Evolutionary conservation across 495 filamentous ascomycete genomes (phyloP), one percentile per base, ranked within the genome.

Genomic region (Delitschia confertaspora): DNA sequence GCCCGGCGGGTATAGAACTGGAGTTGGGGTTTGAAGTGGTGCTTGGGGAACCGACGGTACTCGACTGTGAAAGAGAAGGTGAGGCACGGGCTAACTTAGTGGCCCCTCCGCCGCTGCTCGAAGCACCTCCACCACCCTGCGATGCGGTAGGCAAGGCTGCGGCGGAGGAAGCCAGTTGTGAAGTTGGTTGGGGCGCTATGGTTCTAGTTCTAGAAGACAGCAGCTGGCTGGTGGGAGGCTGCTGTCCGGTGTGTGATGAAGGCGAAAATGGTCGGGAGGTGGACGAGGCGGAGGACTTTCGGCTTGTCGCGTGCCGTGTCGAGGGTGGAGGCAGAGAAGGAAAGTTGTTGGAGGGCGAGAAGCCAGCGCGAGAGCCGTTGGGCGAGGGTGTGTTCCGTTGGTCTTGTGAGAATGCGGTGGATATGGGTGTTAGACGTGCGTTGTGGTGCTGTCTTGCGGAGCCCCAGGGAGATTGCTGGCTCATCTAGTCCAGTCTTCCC

Each of bases 401-500:
- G 42, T 64, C 60, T 51, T 69, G 45, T 4, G 38, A 63, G 57
- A 70, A 60, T 37, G 64, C 75, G 49, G 76, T 79, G 53, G 73
- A 70, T 56, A 81, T 69, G 53, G 78, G 76, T 53, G 78, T 72
- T 57, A 81, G 74, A 62, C 69, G 66, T 30, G 58, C 40, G 59
- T 61, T 64, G 52, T 74, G 70, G 63, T 76, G 74, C 57, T 74
- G 68, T 63, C 63, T 63, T 58, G 74, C 66, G 49, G 68, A 63
- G 63, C 71, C 75, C 78, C 77, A 81, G 57, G 70, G 67, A 63
- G 73, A 71, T 65, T 74, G 74, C 66, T 77, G 70, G 68, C 51
- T 60, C 57, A 57, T 60, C 54, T 58, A 52, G 51, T 40, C 49
- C 31, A 47, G 69, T 69, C 68, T 69, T 75, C 64, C 73, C 74